phyloP scores from a whole-genome alignment of 495 filamentous ascomycete species.

The Podospora sp. region DNA sequence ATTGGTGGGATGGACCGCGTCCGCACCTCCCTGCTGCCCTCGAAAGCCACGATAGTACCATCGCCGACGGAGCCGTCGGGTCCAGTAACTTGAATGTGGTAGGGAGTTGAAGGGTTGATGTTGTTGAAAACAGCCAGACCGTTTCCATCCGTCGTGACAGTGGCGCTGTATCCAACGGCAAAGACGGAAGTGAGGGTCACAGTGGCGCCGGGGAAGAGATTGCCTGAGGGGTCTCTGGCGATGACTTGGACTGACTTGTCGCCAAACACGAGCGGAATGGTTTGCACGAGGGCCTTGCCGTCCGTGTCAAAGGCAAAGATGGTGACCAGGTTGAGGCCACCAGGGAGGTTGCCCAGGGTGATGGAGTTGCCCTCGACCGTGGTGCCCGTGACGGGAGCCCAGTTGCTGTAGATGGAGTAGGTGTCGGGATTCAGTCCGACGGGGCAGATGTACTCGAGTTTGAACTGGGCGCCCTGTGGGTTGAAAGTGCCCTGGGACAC shows the following conservation, averaged over 20 bases:
- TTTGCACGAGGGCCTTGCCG: background rate
- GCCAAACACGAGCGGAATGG: background rate
- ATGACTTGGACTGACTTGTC: background rate
- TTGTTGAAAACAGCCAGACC: background rate
- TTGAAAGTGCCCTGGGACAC: background rate
- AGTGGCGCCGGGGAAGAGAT: background rate
- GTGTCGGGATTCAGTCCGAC: background rate
- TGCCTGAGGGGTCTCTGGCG: background rate
- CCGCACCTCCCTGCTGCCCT: background rate
- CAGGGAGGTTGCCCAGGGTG: background rate
- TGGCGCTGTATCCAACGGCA: background rate
- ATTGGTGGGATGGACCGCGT: no score
- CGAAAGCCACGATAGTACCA: background rate
- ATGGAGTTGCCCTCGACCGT: background rate
- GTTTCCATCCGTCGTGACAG: background rate
- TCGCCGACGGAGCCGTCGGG: background rate
- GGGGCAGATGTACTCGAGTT: background rate
- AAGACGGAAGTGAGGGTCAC: background rate
- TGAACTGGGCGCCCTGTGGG: background rate
- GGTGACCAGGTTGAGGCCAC: background rate
- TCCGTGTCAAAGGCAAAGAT: slow-evolving; percentile 1
- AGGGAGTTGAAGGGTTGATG: background rate
- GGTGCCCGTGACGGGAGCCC: slow-evolving; percentile 2
- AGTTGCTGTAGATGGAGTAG: slow-evolving; percentile 5
- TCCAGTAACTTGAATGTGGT: background rate